Percentiles rank a stretch among this genome's conserved stretches.
Evolutionary conservation across 2,329 filamentous ascomycete genomes (phyloP).

Genomic region (Lasiodiplodia theobromae): DNA sequence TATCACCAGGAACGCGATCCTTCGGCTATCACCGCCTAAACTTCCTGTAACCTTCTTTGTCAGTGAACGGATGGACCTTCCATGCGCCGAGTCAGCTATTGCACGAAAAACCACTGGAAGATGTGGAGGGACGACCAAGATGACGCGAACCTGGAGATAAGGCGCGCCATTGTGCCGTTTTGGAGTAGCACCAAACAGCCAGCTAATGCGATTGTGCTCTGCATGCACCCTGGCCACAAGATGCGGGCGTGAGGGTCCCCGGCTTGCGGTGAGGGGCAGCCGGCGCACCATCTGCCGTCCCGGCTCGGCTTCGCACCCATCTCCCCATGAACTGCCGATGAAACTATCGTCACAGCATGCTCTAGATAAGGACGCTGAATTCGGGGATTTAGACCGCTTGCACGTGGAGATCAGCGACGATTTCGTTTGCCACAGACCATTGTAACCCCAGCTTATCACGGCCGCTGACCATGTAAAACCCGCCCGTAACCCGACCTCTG

Average conservation of each 20-base stretch:
- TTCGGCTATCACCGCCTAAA: constrained; percentile 1
- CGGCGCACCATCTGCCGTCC: neutral
- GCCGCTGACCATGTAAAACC: constrained; percentile 8
- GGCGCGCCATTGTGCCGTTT: neutral
- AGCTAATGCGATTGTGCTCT: neutral
- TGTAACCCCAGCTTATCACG: constrained; percentile 13
- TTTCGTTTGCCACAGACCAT: constrained; percentile 3
- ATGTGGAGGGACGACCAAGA: too few species aligned
- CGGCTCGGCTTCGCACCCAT: neutral
- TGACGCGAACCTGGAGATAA: too few species aligned
- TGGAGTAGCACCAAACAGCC: neutral
- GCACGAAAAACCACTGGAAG: neutral
- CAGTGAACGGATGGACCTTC: constrained; percentile 6
- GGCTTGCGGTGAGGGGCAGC: neutral
- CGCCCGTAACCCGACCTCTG: neutral
- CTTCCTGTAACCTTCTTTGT: neutral
- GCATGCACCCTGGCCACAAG: neutral
- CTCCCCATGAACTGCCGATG: neutral
- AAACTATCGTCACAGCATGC: neutral
- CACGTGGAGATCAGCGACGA: constrained; percentile 14
- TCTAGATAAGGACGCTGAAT: constrained; percentile 3
- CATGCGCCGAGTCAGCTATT: constrained; percentile 1
- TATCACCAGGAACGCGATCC: neutral
- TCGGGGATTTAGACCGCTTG: neutral
- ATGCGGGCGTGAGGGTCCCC: neutral